These are phyloP conservation scores for Erigeron canadensis DNA, from an alignment of 129 eudicot genomes.

Conservation along the genomic window DNA sequence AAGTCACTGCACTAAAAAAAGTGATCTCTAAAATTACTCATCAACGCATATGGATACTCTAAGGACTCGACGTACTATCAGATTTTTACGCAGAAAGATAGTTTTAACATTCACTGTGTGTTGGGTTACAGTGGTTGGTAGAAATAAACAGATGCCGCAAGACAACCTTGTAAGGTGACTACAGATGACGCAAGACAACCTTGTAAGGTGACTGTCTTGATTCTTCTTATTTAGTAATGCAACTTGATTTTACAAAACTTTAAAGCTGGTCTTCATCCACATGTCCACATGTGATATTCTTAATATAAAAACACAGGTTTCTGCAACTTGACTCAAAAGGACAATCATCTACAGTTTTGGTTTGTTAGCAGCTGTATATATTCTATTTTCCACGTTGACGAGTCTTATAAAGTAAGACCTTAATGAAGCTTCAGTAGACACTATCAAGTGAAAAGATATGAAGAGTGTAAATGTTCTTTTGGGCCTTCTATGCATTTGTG, in stretches of 20 bases:
- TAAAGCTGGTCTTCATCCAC: not conserved
- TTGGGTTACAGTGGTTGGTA: not conserved
- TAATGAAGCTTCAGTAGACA: slow-evolving; percentile 8
- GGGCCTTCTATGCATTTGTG: slow-evolving; percentile 9
- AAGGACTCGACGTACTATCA: no score
- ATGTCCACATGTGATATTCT: slow-evolving; percentile 3
- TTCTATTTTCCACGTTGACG: not conserved
- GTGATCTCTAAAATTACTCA: no score
- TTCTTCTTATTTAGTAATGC: not conserved
- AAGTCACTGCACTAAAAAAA: no score
- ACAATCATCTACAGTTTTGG: not conserved
- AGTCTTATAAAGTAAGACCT: slow-evolving; percentile 13
- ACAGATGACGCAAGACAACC: not conserved
- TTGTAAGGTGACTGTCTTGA: not conserved
- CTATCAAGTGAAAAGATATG: slow-evolving; percentile 7
- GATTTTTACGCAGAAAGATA: no score
- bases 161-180: not conserved
- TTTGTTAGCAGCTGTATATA: not conserved
- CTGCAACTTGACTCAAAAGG: slow-evolving; percentile 13
- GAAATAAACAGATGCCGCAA: not conserved
- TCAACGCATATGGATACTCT: no score
- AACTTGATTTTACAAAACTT: not conserved
- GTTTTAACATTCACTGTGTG: not conserved
- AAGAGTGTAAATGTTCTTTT: slow-evolving; percentile 14
- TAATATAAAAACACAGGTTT: not conserved